These are phyloP conservation scores for Phytophthora macrochlamydospora DNA, from an alignment of 352 stramenopile species.

Conservation along the genomic window DNA sequence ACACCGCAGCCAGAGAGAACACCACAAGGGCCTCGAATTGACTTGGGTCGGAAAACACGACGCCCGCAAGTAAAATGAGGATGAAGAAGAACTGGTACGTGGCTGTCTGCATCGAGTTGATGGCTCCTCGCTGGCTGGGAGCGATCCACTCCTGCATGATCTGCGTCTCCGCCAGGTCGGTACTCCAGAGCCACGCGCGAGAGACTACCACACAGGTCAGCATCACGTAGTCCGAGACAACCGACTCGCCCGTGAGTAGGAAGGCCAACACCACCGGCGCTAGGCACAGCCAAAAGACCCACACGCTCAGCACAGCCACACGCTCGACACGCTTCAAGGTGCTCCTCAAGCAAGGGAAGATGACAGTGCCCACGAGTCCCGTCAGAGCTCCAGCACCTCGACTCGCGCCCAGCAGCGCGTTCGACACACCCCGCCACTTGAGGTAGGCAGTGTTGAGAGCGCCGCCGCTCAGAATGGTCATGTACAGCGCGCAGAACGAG, in stretches of 20 bases:
- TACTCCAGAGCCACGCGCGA: conserved; percentile 61
- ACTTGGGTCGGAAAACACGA: conserved; percentile 55
- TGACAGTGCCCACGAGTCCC: conserved; percentile 54
- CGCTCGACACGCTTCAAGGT: conserved; percentile 45
- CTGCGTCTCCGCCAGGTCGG: conserved; percentile 67
- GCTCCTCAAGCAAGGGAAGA: conserved; percentile 43
- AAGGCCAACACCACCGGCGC: conserved; percentile 46
- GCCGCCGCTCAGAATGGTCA: conserved; percentile 56
- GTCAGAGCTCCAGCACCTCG: conserved; percentile 49
- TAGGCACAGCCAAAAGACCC: conserved; percentile 67
- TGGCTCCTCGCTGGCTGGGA: conserved; percentile 48
- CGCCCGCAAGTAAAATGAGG: conserved; percentile 50
- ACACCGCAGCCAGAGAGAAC: conserved; percentile 53
- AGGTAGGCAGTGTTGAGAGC: conserved; percentile 65
- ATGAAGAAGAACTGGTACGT: conserved; percentile 73
- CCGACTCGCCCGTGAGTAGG: conserved; percentile 44
- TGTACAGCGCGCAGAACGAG: conserved; percentile 59
- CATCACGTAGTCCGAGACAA: conserved; percentile 61
- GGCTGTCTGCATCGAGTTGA: conserved; percentile 73
- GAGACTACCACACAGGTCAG: conserved; percentile 54
- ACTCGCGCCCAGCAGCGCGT: conserved; percentile 50
- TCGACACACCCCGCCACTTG: conserved; percentile 63
- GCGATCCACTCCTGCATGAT: conserved; percentile 78
- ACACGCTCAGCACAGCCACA: conserved; percentile 58
- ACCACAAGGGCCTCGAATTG: conserved; percentile 64